phyloP scores from a whole-genome alignment of 176 grass and related monocot genomes.

The Oryza meyeriana region DNA sequence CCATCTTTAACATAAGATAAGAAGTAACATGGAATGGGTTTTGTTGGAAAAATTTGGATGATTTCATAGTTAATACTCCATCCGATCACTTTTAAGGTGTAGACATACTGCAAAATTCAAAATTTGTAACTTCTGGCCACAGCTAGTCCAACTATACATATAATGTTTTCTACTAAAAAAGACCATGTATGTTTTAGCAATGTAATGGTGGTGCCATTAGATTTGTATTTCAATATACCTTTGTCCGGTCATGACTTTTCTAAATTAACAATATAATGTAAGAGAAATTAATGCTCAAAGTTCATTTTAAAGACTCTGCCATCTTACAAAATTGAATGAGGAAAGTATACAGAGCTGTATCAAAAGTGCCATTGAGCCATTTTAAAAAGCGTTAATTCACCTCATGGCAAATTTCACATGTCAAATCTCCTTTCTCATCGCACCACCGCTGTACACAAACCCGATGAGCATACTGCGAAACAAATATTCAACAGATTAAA shows the following conservation, averaged over 20 bases:
- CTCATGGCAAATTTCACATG: slow-evolving; percentile 87
- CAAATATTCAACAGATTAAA: slow-evolving; percentile 4
- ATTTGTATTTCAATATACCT: too few relatives aligned
- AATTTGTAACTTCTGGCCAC: background rate
- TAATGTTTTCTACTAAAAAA: too few relatives aligned
- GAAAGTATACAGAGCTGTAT: background rate
- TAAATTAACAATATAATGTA: background rate
- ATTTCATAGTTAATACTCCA: background rate
- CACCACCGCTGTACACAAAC: slow-evolving; percentile 86
- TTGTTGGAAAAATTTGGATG: background rate
- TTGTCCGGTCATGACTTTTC: background rate
- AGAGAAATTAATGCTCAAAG: background rate
- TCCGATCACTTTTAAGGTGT: background rate
- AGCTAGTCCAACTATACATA: background rate
- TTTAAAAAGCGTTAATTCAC: slow-evolving; percentile 31
- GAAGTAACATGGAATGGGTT: background rate
- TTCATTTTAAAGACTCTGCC: background rate
- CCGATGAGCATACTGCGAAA: slow-evolving; percentile 84
- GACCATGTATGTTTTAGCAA: background rate
- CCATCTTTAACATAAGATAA: background rate
- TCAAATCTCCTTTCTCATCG: slow-evolving; percentile 88
- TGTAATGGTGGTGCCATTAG: background rate
- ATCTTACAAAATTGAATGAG: too few relatives aligned
- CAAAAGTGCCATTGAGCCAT: slow-evolving; percentile 14
- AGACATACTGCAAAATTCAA: background rate